Conservation (phyloP, 176 grass and related monocot species). For the Chrysopogon serrulatus region DNA sequence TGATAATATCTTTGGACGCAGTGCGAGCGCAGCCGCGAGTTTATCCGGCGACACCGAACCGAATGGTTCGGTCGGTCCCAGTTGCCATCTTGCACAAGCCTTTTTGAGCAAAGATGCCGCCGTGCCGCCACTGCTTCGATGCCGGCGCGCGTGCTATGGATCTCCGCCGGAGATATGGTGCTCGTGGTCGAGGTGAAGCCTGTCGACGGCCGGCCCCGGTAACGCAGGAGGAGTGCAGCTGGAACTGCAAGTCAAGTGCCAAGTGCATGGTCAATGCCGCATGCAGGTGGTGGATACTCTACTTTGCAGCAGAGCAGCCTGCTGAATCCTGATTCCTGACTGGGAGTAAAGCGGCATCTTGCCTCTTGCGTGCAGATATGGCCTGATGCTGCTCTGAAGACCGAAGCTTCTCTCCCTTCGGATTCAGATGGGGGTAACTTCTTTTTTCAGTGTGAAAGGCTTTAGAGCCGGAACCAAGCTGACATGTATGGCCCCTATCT, state of each 20-base stretch:
- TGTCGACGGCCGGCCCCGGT: neutral
- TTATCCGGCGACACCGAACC: slow-evolving; percentile 20
- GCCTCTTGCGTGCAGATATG: neutral
- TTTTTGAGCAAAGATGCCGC: neutral
- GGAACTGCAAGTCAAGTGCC: neutral
- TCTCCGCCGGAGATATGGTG: neutral
- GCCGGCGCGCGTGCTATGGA: neutral
- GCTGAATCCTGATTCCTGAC: neutral
- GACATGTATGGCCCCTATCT: neutral
- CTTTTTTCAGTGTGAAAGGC: neutral
- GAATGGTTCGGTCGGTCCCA: neutral
- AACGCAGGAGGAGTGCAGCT: neutral
- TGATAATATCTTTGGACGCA: slow-evolving; percentile 22
- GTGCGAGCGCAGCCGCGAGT: neutral
- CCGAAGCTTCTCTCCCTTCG: neutral
- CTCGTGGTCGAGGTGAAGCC: neutral
- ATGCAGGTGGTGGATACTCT: neutral
- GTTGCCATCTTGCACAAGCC: neutral
- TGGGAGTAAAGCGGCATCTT: neutral
- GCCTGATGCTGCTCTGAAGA: neutral
- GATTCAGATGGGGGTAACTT: neutral
- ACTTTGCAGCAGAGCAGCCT: neutral
- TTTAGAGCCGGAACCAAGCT: neutral
- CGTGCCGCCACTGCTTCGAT: neutral
- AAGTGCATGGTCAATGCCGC: neutral